A percentile compares a stretch with the other conserved stretches of the same genome.
Evolutionary conservation across 2,329 filamentous ascomycete genomes (phyloP).

Genomic region (Parafenestella ontariensis): DNA sequence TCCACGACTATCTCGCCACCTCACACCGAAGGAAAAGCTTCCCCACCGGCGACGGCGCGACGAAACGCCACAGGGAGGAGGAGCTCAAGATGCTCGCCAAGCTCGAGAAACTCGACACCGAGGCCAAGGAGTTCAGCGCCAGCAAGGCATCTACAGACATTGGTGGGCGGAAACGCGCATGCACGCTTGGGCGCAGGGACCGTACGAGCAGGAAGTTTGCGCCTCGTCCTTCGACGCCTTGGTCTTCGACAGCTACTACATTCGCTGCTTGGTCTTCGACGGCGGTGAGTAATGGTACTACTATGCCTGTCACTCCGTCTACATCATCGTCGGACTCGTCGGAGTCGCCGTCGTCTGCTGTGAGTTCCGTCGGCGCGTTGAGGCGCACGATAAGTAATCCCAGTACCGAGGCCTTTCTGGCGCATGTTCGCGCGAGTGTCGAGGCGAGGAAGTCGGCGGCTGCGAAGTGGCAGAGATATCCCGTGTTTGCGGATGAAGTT

Average conservation of each 20-base stretch:
- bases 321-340: neutral
- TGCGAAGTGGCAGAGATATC: constrained; percentile 3
- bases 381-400: constrained; percentile 2
- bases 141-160: neutral
- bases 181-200: constrained; percentile 2
- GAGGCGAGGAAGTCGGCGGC: constrained; percentile 12
- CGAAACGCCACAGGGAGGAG: constrained; percentile 2
- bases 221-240: neutral
- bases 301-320: neutral
- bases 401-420: constrained; percentile 14
- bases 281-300: too few relatives aligned
- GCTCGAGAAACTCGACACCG: constrained; percentile 1
- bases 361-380: neutral
- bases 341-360: too few relatives aligned
- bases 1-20: constrained; percentile 15
- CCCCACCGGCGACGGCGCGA: constrained; percentile 6
- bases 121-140: neutral
- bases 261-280: too few relatives aligned
- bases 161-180: neutral
- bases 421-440: constrained; percentile 19
- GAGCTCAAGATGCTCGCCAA: constrained; percentile 7
- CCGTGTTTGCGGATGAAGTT: constrained; percentile 17
- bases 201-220: neutral
- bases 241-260: neutral
- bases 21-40: constrained; percentile 16